Evolutionary conservation across 805 yeast genomes (phyloP), one percentile per base, ranked within the genome.

Genomic region (Babjeviella inositovora): DNA sequence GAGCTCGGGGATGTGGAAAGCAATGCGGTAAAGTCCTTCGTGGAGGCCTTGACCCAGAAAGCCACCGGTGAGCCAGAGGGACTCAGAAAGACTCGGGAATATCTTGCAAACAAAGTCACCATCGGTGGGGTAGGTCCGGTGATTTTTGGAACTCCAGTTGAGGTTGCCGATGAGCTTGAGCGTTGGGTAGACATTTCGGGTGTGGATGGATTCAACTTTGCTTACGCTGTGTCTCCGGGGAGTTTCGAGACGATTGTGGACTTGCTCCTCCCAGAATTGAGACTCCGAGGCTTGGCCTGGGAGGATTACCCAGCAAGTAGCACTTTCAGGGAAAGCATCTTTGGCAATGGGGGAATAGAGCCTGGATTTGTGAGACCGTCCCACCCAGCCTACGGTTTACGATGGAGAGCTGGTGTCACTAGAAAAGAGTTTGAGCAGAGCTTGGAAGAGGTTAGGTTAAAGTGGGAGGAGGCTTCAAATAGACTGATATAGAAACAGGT

Each of bases 191-290:
- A 46, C 7, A 37, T 42, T 13, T 40, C 51, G n/a, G 57, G 46
- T 22, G 43, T 57, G 12, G 64, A 57, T 29, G 63, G 63, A 1
- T 53, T 56, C 32, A 57, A 57, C 26, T 34, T 57, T 20, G 43
- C 49, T 3, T 47, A 52, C 29, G 47, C 58, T 2, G 37, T 50
- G 7, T 31, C 40, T 11, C 58, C 56, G 13, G 52, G 47, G 4
- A 32, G 50, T 5, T 42, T 47, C 22, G 50, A 48, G 28, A 57
- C 56, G 8, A 31, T 55, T 19, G 51, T 51, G 13, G 46, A 53
- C 7, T 31, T 28, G 13, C 29, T 56, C 17, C 33, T 56, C 12
- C 60, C 61, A 7, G 58, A 43, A 23, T 36, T 56, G 19, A 42
- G 43, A 28, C 29, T 27, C 11, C 37, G 54, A 20, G 56, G 53